A percentile compares a stretch with the other conserved stretches of the same genome.
These are phyloP conservation scores for Tephrocybe rancida DNA, from an alignment of 768 basidiomycete genomes.

Conservation along the genomic window DNA sequence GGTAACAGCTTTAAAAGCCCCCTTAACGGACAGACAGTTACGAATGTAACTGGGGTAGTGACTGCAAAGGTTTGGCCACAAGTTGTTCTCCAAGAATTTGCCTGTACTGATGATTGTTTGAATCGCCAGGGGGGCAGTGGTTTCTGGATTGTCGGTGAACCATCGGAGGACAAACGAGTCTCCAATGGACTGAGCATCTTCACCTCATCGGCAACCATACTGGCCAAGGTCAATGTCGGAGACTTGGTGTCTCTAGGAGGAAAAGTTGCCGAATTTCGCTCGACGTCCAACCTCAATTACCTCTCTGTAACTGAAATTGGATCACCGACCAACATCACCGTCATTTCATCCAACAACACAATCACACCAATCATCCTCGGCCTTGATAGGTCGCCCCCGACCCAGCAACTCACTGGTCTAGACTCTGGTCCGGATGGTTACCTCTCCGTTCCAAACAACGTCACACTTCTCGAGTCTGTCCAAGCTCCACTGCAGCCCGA, in stretches of 20 bases:
- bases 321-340: constrained; percentile 43
- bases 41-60: constrained; percentile 50
- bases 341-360: constrained; percentile 46
- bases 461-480: constrained; percentile 41
- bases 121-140: constrained; percentile 51
- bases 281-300: constrained; percentile 42
- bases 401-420: constrained; percentile 45
- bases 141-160: constrained; percentile 50
- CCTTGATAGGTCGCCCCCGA: constrained; percentile 54
- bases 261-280: constrained; percentile 53
- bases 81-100: background rate
- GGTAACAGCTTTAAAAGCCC: constrained; percentile 51
- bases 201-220: constrained; percentile 38
- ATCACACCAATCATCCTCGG: constrained; percentile 54
- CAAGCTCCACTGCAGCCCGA: constrained; percentile 53
- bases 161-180: constrained; percentile 43
- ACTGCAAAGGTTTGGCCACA: constrained; percentile 48
- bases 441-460: constrained; percentile 58
- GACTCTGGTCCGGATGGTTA: constrained; percentile 57
- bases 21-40: constrained; percentile 42
- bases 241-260: constrained; percentile 50
- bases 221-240: constrained; percentile 43
- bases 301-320: constrained; percentile 52
- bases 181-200: constrained; percentile 57
- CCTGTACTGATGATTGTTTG: background rate